A percentile compares a stretch with the other conserved stretches of the same genome.
phyloP scores from a whole-genome alignment of 2,329 filamentous ascomycete species.

The Sporothrix brasiliensis region DNA sequence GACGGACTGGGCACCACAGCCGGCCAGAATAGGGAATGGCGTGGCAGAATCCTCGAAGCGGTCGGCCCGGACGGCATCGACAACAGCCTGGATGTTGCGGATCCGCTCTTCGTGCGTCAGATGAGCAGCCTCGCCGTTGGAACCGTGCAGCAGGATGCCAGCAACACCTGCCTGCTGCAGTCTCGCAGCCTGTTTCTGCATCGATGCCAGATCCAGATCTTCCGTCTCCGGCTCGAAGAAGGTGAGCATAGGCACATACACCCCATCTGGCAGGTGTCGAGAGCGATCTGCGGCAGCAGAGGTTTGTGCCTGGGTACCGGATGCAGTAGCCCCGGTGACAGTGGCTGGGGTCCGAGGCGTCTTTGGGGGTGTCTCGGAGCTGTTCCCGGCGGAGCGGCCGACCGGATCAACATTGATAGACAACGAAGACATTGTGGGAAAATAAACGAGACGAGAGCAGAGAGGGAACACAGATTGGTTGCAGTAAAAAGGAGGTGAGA shows the following conservation, averaged over 20 bases:
- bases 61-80: slow-evolving; percentile 58
- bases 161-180: slow-evolving; percentile 66
- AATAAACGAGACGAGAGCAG: background rate
- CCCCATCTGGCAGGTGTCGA: slow-evolving; percentile 43
- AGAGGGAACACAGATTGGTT: background rate
- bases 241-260: slow-evolving; percentile 66
- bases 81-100: slow-evolving; percentile 62
- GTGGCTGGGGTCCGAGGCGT: slow-evolving; percentile 9
- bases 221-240: slow-evolving; percentile 60
- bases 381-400: background rate
- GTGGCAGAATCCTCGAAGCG: slow-evolving; percentile 41
- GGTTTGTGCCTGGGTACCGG: background rate
- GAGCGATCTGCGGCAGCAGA: background rate
- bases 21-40: slow-evolving; percentile 66
- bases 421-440: slow-evolving; percentile 12
- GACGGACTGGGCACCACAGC: slow-evolving; percentile 68
- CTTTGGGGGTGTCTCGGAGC: slow-evolving; percentile 25
- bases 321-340: background rate
- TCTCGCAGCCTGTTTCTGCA: slow-evolving; percentile 57
- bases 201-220: slow-evolving; percentile 57
- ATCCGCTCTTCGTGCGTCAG: slow-evolving; percentile 67
- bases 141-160: slow-evolving; percentile 70
- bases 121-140: slow-evolving; percentile 74
- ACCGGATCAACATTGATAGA: slow-evolving; percentile 12
- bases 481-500: background rate